Evolutionary conservation across 768 basidiomycete species (phyloP).

Genomic region (Boletus coccyginus): DNA sequence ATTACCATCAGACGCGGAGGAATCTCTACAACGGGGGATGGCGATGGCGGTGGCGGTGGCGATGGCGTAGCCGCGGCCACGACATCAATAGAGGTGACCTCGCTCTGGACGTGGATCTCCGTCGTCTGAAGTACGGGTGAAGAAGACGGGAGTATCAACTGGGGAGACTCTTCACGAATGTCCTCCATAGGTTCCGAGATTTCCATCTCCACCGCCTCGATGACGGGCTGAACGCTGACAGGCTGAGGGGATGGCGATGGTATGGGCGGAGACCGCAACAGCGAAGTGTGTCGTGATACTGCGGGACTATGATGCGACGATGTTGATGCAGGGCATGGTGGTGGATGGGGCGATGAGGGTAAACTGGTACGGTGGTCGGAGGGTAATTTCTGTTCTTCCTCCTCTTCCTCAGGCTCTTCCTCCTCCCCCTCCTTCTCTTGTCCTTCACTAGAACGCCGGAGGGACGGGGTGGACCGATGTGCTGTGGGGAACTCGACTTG

Average conservation of each 20-base stretch:
- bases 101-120: neutral
- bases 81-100: neutral
- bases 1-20: slow-evolving; percentile 19
- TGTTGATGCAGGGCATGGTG: slow-evolving; percentile 14
- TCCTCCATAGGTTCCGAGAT: slow-evolving; percentile 19
- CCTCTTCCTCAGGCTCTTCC: slow-evolving; percentile 10
- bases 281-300: slow-evolving; percentile 20
- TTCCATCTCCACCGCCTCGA: slow-evolving; percentile 14
- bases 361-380: neutral
- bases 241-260: slow-evolving; percentile 9
- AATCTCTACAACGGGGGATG: slow-evolving; percentile 1
- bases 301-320: slow-evolving; percentile 15
- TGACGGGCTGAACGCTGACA: slow-evolving; percentile 1
- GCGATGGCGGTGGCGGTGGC: neutral
- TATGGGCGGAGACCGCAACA: slow-evolving; percentile 5
- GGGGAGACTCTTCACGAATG: slow-evolving; percentile 22
- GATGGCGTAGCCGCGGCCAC: neutral
- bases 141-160: slow-evolving; percentile 23
- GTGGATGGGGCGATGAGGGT: slow-evolving; percentile 13
- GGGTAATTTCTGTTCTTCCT: slow-evolving; percentile 4
- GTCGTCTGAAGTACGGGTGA: slow-evolving; percentile 11
- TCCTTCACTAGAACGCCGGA: slow-evolving; percentile 7
- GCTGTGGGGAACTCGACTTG: slow-evolving; percentile 15
- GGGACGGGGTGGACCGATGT: slow-evolving; percentile 16
- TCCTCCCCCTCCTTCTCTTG: slow-evolving; percentile 9